Percentiles rank a stretch among this genome's conserved stretches.
Evolutionary conservation across 1,139 yeast species (phyloP).

Genomic region (Kodamaea arcana): DNA sequence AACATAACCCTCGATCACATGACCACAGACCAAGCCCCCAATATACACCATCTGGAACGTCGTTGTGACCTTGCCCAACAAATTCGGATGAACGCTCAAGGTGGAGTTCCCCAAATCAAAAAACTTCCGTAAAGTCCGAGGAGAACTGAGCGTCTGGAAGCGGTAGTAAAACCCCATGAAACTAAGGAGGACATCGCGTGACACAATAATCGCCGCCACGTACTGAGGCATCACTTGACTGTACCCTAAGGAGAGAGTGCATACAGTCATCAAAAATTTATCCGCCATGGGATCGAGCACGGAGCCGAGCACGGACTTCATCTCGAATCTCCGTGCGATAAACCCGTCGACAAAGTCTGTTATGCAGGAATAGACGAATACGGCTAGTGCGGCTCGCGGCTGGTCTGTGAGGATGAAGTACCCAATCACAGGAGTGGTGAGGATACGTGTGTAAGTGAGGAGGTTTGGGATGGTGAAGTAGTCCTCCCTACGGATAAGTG

Average conservation of each 20-base stretch:
- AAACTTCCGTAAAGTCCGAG: conserved; percentile 66
- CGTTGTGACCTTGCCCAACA: conserved; percentile 82
- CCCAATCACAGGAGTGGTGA: conserved; percentile 81
- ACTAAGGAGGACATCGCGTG: conserved; percentile 77
- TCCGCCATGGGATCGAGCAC: conserved; percentile 96
- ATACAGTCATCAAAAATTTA: conserved; percentile 80
- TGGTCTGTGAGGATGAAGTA: conserved; percentile 64
- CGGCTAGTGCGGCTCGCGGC: conserved; percentile 57
- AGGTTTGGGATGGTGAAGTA: conserved; percentile 76
- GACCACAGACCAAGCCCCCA: conserved; percentile 68
- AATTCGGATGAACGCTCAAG: conserved; percentile 87
- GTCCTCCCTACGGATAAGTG: no score
- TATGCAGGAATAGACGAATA: conserved; percentile 80
- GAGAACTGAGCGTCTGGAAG: conserved; percentile 69
- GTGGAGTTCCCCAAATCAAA: conserved; percentile 74
- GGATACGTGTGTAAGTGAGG: conserved; percentile 73
- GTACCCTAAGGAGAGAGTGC: conserved; percentile 73
- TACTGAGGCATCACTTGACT: conserved; percentile 63
- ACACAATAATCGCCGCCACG: conserved; percentile 72
- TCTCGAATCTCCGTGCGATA: conserved; percentile 75
- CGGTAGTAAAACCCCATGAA: conserved; percentile 74
- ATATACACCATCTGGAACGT: conserved; percentile 88
- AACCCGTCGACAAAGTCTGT: conserved; percentile 92
- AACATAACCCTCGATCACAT: conserved; percentile 42
- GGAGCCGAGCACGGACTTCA: conserved; percentile 82